Conservation (phyloP, 2,329 filamentous ascomycete genomes). For the Talaromyces sp. region DNA sequence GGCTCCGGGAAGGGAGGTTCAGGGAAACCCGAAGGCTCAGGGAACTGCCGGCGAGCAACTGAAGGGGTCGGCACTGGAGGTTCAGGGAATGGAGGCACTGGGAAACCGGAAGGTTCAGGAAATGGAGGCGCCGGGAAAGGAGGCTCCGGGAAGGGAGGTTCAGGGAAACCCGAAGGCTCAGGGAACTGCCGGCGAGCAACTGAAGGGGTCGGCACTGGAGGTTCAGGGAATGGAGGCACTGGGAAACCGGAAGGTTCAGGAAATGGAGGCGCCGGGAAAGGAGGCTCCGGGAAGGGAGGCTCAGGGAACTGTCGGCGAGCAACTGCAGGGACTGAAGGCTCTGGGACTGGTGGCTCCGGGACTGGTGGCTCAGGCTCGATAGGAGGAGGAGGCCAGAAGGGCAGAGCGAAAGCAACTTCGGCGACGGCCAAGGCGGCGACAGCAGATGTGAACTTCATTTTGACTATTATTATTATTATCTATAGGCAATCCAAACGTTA, state of each 20-base stretch:
- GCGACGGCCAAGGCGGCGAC: constrained; percentile 4
- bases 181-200: too few relatives aligned
- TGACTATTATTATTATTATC: not conserved
- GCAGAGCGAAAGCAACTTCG: constrained; percentile 5
- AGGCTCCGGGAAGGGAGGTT: not conserved
- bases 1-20: not conserved
- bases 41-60: not conserved
- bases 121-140: not conserved
- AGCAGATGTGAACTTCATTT: constrained; percentile 11
- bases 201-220: not conserved
- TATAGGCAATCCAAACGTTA: not conserved
- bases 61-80: not conserved
- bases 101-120: not conserved
- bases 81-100: not conserved
- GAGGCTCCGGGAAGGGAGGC: not conserved
- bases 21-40: not conserved
- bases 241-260: too few relatives aligned
- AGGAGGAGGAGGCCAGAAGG: not conserved
- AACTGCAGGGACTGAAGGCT: not conserved
- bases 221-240: not conserved
- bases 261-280: not conserved
- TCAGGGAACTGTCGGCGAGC: not conserved
- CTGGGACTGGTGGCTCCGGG: not conserved
- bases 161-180: not conserved
- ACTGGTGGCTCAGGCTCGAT: not conserved